Percentiles rank a stretch among this genome's conserved stretches.
Conservation (phyloP, 768 basidiomycete genomes). For the Dacryopinax primogenitus region DNA sequence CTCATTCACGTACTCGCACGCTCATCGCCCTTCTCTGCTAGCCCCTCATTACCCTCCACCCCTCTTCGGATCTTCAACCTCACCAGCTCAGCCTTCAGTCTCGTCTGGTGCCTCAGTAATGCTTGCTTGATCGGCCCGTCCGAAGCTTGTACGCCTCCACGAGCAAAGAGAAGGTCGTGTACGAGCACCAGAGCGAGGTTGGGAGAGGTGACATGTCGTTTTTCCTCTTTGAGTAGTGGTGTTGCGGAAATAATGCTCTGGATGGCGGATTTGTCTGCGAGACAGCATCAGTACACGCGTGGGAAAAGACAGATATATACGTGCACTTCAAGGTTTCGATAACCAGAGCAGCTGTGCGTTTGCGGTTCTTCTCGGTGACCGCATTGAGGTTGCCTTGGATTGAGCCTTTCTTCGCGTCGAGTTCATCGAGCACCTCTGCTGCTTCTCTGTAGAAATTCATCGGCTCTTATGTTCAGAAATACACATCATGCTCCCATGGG, state of each 20-base stretch:
- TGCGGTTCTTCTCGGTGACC: constrained; percentile 59
- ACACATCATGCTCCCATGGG: neutral
- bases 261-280: constrained; percentile 64
- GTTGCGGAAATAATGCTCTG: constrained; percentile 53
- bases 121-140: constrained; percentile 86
- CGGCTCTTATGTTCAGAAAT: neutral
- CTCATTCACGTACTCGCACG: constrained; percentile 43
- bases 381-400: constrained; percentile 71
- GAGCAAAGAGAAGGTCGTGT: constrained; percentile 74
- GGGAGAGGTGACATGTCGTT: constrained; percentile 55
- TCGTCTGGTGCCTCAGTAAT: constrained; percentile 74
- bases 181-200: constrained; percentile 76
- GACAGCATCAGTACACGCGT: constrained; percentile 19
- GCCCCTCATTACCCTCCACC: constrained; percentile 47
- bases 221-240: constrained; percentile 60
- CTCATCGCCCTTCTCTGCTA: constrained; percentile 48
- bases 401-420: constrained; percentile 83
- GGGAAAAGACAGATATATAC: constrained; percentile 9
- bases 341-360: constrained; percentile 70
- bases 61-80: constrained; percentile 69
- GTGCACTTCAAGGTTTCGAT: constrained; percentile 94
- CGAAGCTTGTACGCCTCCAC: constrained; percentile 74
- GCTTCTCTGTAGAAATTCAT: constrained; percentile 98
- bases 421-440: constrained; percentile 64
- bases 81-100: constrained; percentile 74